phyloP scores from a whole-genome alignment of 257 asterid genomes.

The Paraleonurus japonicus region DNA sequence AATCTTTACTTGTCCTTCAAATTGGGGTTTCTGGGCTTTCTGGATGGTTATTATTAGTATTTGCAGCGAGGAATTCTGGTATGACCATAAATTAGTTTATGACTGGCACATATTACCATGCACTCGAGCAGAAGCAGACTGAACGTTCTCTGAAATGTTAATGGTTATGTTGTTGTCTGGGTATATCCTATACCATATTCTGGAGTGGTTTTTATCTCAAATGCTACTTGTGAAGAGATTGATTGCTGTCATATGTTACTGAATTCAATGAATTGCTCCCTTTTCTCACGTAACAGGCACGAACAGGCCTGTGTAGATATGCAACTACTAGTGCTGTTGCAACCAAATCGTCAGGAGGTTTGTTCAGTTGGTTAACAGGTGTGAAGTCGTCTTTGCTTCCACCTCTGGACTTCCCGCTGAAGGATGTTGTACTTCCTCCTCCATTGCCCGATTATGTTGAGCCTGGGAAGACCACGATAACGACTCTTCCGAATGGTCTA shows the following conservation, averaged over 20 bases:
- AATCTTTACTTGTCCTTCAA: not conserved
- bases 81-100: not conserved
- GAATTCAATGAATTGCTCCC: not conserved
- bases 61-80: not conserved
- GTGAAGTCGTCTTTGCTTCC: slow-evolving; percentile 58
- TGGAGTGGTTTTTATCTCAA: not conserved
- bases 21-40: not conserved
- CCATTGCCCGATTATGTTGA: slow-evolving; percentile 77
- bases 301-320: slow-evolving; percentile 56
- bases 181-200: not conserved
- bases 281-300: slow-evolving; percentile 44
- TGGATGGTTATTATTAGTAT: not conserved
- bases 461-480: slow-evolving; percentile 66
- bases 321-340: slow-evolving; percentile 72
- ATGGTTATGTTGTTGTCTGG: not conserved
- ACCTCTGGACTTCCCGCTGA: slow-evolving; percentile 73
- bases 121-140: not conserved
- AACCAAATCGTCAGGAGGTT: slow-evolving; percentile 64
- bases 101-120: not conserved
- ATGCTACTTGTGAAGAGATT: slow-evolving; percentile 2
- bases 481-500: slow-evolving; percentile 76
- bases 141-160: not conserved
- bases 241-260: not conserved
- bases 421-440: slow-evolving; percentile 61
- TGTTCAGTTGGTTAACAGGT: slow-evolving; percentile 72